Conservation (phyloP, 2,329 filamentous ascomycete genomes). For the Pseudopithomyces maydicus region DNA sequence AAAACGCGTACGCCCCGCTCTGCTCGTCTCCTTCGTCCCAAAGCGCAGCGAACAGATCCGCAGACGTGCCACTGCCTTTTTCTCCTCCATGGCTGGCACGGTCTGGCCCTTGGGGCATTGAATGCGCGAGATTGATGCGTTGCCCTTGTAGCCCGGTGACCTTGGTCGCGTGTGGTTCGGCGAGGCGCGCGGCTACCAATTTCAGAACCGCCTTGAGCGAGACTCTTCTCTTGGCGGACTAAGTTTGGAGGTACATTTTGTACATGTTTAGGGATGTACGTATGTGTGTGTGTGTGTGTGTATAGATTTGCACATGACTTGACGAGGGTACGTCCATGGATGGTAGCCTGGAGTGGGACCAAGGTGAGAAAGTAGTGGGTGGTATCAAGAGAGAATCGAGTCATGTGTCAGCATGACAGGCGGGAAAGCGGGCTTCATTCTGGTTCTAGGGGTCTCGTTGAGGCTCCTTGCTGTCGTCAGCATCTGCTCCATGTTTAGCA, state of each 20-base stretch:
- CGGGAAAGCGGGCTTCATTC: too few species aligned
- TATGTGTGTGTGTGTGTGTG: too few species aligned
- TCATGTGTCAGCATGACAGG: too few species aligned
- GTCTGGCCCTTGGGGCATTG: slow-evolving; percentile 17
- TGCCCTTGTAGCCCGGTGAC: slow-evolving; percentile 6
- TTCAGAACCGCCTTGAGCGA: slow-evolving; percentile 42
- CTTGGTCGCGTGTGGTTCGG: too few species aligned
- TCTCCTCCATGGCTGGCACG: slow-evolving; percentile 27
- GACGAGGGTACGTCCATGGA: too few species aligned
- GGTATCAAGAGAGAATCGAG: too few species aligned
- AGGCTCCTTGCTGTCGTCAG: too few species aligned
- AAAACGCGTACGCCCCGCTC: slow-evolving; percentile 7
- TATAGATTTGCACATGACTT: too few species aligned
- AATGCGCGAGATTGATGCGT: slow-evolving; percentile 30
- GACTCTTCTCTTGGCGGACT: slow-evolving; percentile 41
- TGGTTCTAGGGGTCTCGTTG: too few species aligned
- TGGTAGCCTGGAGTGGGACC: too few species aligned
- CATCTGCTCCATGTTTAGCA: too few species aligned
- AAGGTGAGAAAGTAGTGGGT: too few species aligned
- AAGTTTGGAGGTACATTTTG: slow-evolving; percentile 38
- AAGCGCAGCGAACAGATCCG: slow-evolving; percentile 39
- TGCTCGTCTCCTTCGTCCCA: slow-evolving; percentile 14
- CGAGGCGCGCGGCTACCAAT: slow-evolving; percentile 26
- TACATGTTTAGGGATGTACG: neutral
- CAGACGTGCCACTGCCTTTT: slow-evolving; percentile 29